Percentiles rank a stretch among this genome's conserved stretches.
These are phyloP conservation scores for Alternaria ethzedia DNA, from an alignment of 2,329 filamentous ascomycete species.

Conservation along the genomic window DNA sequence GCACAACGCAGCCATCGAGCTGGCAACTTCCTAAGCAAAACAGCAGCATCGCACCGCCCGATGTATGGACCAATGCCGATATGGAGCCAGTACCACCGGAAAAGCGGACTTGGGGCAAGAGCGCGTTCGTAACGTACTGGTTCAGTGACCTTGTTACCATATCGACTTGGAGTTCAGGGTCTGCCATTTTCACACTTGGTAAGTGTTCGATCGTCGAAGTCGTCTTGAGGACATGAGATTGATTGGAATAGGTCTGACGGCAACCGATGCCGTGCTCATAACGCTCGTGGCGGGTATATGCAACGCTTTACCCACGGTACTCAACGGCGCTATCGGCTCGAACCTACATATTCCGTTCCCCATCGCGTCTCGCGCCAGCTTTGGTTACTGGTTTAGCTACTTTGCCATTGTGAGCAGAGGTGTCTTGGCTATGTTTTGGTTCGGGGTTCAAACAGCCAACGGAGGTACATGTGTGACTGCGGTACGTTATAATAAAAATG, in stretches of 20 bases:
- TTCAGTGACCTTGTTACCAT: constrained; percentile 48
- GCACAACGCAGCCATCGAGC: constrained; percentile 10
- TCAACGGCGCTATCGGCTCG: constrained; percentile 27
- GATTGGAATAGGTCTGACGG: constrained; percentile 30
- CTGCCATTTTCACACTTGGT: constrained; percentile 56
- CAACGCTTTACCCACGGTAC: constrained; percentile 23
- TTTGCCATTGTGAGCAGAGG: constrained; percentile 18
- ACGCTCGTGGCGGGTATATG: constrained; percentile 32
- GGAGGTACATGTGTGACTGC: constrained; percentile 16
- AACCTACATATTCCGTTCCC: constrained; percentile 20
- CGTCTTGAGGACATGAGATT: constrained; percentile 11
- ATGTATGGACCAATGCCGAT: constrained; percentile 53
- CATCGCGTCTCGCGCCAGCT: constrained; percentile 12
- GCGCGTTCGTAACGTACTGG: constrained; percentile 55
- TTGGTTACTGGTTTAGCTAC: constrained; percentile 18
- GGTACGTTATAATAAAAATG: background rate
- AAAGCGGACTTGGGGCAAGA: constrained; percentile 53
- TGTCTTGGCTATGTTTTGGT: constrained; percentile 24
- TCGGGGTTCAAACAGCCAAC: constrained; percentile 16
- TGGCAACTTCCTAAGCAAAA: constrained; percentile 26
- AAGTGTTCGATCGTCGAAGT: constrained; percentile 41
- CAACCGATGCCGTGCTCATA: constrained; percentile 38
- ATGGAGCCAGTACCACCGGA: constrained; percentile 55
- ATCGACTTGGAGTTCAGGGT: constrained; percentile 51
- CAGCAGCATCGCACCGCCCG: constrained; percentile 18